Evolutionary conservation across 2,329 filamentous ascomycete species (phyloP).

Genomic region (Cladorrhinum sp.): DNA sequence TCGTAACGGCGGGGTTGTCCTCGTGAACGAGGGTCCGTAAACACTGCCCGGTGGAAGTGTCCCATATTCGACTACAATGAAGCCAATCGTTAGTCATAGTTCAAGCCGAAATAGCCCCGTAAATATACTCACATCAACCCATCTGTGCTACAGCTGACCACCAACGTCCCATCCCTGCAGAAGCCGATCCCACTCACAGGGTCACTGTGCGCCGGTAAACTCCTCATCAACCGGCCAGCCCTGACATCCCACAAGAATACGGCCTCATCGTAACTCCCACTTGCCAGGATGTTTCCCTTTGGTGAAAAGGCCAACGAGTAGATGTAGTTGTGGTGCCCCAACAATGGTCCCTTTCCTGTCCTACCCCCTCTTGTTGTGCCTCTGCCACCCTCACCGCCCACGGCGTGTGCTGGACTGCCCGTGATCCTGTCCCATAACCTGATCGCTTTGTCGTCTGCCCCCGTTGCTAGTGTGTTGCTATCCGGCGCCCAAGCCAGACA

Average conservation of each 20-base stretch:
- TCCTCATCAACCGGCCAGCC: conserved; percentile 82
- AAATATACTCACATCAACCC: conserved; percentile 67
- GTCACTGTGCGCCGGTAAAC: conserved; percentile 89
- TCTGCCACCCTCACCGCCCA: conserved; percentile 16
- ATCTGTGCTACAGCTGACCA: conserved; percentile 88
- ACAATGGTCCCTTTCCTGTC: conserved; percentile 55
- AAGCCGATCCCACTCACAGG: conserved; percentile 94
- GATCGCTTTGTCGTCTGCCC: conserved; percentile 94
- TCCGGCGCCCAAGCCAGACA: conserved; percentile 94
- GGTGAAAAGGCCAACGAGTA: conserved; percentile 94
- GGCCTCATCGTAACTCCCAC: conserved; percentile 94
- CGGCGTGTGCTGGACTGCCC: conserved; percentile 38
- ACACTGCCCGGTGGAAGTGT: conserved; percentile 91
- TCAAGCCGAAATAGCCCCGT: neutral
- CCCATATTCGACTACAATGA: conserved; percentile 74
- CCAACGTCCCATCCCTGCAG: conserved; percentile 83
- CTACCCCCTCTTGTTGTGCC: conserved; percentile 25
- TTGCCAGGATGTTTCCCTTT: conserved; percentile 94
- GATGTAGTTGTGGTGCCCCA: conserved; percentile 94
- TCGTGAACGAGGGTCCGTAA: conserved; percentile 93
- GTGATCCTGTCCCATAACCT: conserved; percentile 80
- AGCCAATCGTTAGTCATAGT: conserved; percentile 11
- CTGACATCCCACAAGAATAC: conserved; percentile 96
- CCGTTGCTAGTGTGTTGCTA: conserved; percentile 80
- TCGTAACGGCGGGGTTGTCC: conserved; percentile 86